Conservation (phyloP, 2,329 filamentous ascomycete genomes). For the Fusarium scirpi region DNA sequence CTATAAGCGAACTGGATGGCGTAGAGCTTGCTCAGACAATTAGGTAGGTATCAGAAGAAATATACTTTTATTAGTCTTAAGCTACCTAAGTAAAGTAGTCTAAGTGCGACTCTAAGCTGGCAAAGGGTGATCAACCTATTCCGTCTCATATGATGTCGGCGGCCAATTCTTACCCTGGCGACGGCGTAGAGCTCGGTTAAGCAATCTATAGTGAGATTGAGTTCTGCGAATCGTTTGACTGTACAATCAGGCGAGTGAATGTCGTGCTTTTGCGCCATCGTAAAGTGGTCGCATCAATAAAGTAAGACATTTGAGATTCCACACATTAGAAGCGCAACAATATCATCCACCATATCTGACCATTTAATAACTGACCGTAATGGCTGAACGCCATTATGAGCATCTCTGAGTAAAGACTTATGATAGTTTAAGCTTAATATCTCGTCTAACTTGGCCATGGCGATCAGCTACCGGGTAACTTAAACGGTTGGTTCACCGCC, state of each 20-base stretch:
- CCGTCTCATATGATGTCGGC: too few species aligned
- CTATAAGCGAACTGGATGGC: neutral
- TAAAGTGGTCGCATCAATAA: neutral
- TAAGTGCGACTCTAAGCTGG: too few species aligned
- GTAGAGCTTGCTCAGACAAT: too few species aligned
- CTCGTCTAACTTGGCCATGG: neutral
- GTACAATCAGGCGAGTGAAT: neutral
- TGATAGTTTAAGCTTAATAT: constrained; percentile 23
- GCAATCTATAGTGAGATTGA: too few species aligned
- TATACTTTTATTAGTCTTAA: too few species aligned
- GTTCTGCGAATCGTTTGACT: too few species aligned
- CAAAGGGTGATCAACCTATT: too few species aligned
- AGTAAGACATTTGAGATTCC: neutral
- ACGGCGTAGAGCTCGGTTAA: too few species aligned
- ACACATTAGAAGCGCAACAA: neutral
- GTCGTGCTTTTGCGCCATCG: neutral
- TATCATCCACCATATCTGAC: accelerated
- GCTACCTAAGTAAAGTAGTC: too few species aligned
- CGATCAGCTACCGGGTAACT: constrained; percentile 19
- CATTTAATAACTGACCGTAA: neutral
- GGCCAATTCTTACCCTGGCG: too few species aligned
- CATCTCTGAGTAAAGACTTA: neutral
- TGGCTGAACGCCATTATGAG: neutral
- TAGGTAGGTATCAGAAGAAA: too few species aligned
- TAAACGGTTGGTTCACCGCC: constrained; percentile 12